phyloP scores from a whole-genome alignment of 2,329 filamentous ascomycete genomes.

The Metarhizium guizhouense region DNA sequence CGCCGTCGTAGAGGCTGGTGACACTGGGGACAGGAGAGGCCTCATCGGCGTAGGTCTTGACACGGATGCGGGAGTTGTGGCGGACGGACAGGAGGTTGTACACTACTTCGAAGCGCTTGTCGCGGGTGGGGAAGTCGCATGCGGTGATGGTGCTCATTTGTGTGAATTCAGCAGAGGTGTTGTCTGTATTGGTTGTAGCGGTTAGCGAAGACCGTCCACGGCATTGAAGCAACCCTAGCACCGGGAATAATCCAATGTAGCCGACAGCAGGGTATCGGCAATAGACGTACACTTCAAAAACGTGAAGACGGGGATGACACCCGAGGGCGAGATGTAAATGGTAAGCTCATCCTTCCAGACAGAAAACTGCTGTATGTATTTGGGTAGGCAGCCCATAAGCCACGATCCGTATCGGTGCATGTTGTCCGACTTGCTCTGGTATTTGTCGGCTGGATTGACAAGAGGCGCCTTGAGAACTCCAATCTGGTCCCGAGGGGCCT shows the following conservation, averaged over 20 bases:
- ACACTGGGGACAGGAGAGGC: constrained; percentile 86
- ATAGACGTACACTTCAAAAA: constrained; percentile 69
- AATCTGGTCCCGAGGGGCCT: constrained; percentile 46
- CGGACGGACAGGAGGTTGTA: constrained; percentile 95
- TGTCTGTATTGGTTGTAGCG: constrained; percentile 44
- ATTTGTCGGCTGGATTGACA: constrained; percentile 90
- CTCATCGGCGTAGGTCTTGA: constrained; percentile 99
- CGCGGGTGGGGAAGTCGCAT: constrained; percentile 90
- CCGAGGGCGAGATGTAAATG: constrained; percentile 82
- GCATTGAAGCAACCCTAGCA: background rate
- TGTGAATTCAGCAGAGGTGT: constrained; percentile 95
- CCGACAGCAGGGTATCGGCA: background rate
- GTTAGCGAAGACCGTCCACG: background rate
- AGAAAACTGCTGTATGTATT: constrained; percentile 98
- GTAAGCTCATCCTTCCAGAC: constrained; percentile 99
- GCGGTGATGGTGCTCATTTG: constrained; percentile 87
- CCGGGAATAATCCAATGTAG: background rate
- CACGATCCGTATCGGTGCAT: constrained; percentile 94
- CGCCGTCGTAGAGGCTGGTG: constrained; percentile 80
- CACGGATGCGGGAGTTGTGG: constrained; percentile 91
- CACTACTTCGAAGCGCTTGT: constrained; percentile 94
- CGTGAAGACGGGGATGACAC: constrained; percentile 81
- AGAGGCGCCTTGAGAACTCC: constrained; percentile 67
- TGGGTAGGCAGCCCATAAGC: constrained; percentile 91
- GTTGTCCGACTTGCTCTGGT: constrained; percentile 74